Evolutionary conservation across 306 rosid species (phyloP).

Genomic region (Echinosophora koreensis): DNA sequence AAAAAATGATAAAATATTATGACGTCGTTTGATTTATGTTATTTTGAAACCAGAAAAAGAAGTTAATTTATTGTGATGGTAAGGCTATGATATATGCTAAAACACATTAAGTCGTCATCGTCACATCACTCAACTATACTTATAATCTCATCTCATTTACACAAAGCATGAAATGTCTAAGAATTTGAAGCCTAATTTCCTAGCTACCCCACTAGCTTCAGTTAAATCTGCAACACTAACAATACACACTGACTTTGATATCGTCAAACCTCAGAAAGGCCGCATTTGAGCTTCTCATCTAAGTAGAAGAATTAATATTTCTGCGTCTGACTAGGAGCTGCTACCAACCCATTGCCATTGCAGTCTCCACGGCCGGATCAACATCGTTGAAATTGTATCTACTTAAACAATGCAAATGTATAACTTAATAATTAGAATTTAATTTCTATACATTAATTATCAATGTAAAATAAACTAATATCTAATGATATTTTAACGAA

Average conservation of each 20-base stretch:
- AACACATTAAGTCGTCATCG: constrained; percentile 9
- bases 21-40: too few species aligned
- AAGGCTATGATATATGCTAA: too few species aligned
- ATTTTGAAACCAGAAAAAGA: too few species aligned
- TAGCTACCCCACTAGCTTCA: neutral
- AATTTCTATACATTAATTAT: too few species aligned
- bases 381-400: too few species aligned
- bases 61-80: too few species aligned
- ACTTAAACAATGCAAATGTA: too few species aligned
- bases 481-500: too few species aligned
- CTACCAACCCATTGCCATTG: constrained; percentile 16
- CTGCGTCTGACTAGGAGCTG: too few species aligned
- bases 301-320: neutral
- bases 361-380: neutral
- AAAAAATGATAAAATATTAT: too few species aligned
- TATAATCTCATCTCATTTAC: neutral
- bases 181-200: neutral
- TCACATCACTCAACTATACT: neutral
- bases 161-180: neutral
- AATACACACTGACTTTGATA: neutral
- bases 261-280: neutral
- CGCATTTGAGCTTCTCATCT: neutral
- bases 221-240: neutral
- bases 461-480: too few species aligned
- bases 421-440: too few species aligned